Conservation (phyloP, 2,329 filamentous ascomycete genomes). For the Aspergillaceae sp. region DNA sequence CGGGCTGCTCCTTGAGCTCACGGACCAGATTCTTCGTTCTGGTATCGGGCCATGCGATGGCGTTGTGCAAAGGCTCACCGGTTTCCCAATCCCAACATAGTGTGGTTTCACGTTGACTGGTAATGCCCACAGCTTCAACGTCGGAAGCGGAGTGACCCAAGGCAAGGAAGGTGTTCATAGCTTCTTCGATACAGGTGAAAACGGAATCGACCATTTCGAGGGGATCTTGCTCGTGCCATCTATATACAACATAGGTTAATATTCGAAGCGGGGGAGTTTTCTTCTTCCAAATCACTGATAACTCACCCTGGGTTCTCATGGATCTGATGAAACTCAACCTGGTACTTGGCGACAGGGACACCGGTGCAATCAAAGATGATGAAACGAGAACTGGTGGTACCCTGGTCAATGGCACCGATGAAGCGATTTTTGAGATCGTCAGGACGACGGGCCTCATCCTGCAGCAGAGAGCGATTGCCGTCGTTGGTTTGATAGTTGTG, state of each 20-base stretch:
- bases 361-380: conserved; percentile 79
- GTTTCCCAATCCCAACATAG: conserved; percentile 76
- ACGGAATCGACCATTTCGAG: conserved; percentile 66
- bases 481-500: conserved; percentile 23
- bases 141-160: conserved; percentile 58
- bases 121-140: conserved; percentile 73
- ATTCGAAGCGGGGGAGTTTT: background rate
- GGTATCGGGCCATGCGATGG: conserved; percentile 86
- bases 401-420: conserved; percentile 82
- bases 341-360: conserved; percentile 70
- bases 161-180: conserved; percentile 61
- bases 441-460: conserved; percentile 21
- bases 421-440: conserved; percentile 43
- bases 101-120: conserved; percentile 83
- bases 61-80: conserved; percentile 72
- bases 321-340: conserved; percentile 76
- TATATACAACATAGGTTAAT: conserved; percentile 24
- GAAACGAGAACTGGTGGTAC: conserved; percentile 82
- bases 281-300: too few species aligned
- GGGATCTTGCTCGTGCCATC: conserved; percentile 87
- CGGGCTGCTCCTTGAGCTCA: conserved; percentile 60
- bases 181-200: conserved; percentile 69
- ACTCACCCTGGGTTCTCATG: conserved; percentile 78
- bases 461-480: conserved; percentile 27
- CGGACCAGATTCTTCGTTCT: conserved; percentile 67